These are phyloP conservation scores for Calonectria leucothoes DNA, from an alignment of 2,329 filamentous ascomycete species.

Conservation along the genomic window DNA sequence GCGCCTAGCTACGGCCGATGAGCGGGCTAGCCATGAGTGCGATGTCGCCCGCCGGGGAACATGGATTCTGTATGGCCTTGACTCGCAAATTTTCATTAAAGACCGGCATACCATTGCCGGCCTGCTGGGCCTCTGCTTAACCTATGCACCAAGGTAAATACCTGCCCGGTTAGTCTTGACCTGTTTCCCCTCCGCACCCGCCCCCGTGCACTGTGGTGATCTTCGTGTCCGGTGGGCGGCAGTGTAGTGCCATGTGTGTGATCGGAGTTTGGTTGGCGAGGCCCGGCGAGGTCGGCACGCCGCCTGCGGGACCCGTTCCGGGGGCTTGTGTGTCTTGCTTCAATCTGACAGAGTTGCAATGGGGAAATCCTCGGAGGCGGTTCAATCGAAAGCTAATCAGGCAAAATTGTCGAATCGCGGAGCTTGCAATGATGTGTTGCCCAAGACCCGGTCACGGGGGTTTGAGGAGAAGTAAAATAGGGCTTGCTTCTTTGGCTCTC, in stretches of 20 bases:
- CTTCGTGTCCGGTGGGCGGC: slow-evolving; percentile 1
- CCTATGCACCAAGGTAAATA: background rate
- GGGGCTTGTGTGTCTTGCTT: background rate
- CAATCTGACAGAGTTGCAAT: background rate
- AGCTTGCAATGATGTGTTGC: slow-evolving; percentile 26
- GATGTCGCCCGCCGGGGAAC: slow-evolving; percentile 5
- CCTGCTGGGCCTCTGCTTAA: background rate
- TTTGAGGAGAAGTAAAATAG: slow-evolving; percentile 30
- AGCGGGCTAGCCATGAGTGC: slow-evolving; percentile 8
- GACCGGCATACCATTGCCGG: slow-evolving; percentile 18
- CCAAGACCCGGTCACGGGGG: slow-evolving; percentile 32
- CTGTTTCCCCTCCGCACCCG: background rate
- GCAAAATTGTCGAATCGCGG: slow-evolving; percentile 39
- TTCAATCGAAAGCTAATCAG: slow-evolving; percentile 14
- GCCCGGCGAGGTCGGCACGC: slow-evolving; percentile 13
- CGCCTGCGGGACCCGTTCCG: slow-evolving; percentile 1
- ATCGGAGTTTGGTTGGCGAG: slow-evolving; percentile 7
- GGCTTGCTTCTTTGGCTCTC: slow-evolving; percentile 23
- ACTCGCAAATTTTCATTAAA: slow-evolving; percentile 2
- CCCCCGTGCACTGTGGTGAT: background rate
- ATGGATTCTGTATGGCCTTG: background rate
- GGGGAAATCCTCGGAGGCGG: slow-evolving; percentile 20
- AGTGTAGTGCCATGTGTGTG: slow-evolving; percentile 6
- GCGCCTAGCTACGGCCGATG: slow-evolving; percentile 18
- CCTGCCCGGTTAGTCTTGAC: background rate